A percentile compares a stretch with the other conserved stretches of the same genome.
Evolutionary conservation across 805 yeast species (phyloP).

Genomic region (Metschnikowia santaceciliae): DNA sequence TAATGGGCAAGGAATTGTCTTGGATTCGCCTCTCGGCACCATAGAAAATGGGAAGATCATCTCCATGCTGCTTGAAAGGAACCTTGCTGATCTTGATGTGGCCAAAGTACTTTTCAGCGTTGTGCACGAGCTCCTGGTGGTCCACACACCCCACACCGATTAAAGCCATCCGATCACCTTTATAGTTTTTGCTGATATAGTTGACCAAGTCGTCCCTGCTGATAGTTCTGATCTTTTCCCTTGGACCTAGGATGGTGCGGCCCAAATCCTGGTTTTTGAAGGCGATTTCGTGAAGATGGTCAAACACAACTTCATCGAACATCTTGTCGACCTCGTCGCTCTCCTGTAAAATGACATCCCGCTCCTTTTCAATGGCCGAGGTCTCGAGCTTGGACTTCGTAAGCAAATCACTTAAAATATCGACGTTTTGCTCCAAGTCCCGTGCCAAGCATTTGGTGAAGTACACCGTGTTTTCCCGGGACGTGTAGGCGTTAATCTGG

Average conservation of each 20-base stretch:
- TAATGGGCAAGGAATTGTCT: constrained; percentile 78
- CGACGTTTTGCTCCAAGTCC: constrained; percentile 83
- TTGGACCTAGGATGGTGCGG: constrained; percentile 93
- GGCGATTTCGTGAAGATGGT: constrained; percentile 90
- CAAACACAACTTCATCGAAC: constrained; percentile 98
- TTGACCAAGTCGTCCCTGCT: constrained; percentile 68
- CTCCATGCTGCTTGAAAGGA: constrained; percentile 71
- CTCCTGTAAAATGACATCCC: constrained; percentile 94
- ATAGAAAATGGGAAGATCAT: constrained; percentile 71
- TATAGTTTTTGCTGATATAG: constrained; percentile 82
- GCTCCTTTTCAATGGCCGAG: constrained; percentile 87
- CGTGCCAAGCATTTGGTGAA: constrained; percentile 82
- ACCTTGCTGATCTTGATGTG: constrained; percentile 56
- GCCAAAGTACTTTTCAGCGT: constrained; percentile 76
- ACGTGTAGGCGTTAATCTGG: constrained; percentile 97
- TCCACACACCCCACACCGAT: constrained; percentile 94
- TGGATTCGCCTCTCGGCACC: constrained; percentile 85
- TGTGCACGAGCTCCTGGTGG: constrained; percentile 74
- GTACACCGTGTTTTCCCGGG: constrained; percentile 95
- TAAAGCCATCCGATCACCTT: constrained; percentile 96
- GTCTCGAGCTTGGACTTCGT: constrained; percentile 81
- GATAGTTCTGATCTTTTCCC: constrained; percentile 79
- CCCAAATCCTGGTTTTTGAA: constrained; percentile 91
- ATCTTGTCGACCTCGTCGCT: constrained; percentile 96
- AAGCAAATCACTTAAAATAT: constrained; percentile 83